Conservation (phyloP, 371 early-diverging fungal species). For the Apophysomyces sp. region DNA sequence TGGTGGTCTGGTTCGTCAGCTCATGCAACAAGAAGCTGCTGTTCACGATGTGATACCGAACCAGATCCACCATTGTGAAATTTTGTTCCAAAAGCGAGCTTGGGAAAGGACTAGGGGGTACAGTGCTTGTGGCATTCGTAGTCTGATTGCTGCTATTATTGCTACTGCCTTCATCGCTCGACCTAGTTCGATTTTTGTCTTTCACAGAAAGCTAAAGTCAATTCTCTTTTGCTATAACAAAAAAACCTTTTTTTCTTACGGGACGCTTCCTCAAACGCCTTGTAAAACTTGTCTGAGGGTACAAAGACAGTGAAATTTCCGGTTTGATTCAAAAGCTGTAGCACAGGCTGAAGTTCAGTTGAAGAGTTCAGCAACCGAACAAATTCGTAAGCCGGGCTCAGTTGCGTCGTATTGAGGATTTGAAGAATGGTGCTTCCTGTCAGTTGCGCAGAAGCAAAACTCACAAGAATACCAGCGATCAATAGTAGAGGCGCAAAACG, state of each 20-base stretch:
- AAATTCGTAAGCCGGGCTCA: slow-evolving; percentile 32
- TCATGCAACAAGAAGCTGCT: slow-evolving; percentile 20
- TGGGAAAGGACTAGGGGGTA: slow-evolving; percentile 5
- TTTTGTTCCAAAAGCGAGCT: background rate
- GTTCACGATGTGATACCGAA: slow-evolving; percentile 34
- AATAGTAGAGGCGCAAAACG: background rate
- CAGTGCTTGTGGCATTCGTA: slow-evolving; percentile 4
- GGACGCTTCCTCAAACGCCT: background rate
- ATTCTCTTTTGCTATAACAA: background rate
- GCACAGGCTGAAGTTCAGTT: slow-evolving; percentile 21
- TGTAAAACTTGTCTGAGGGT: slow-evolving; percentile 19
- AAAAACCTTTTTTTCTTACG: background rate
- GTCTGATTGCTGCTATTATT: background rate
- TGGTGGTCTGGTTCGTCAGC: slow-evolving; percentile 10
- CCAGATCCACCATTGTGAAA: slow-evolving; percentile 23
- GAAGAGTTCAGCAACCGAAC: slow-evolving; percentile 25
- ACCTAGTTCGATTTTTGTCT: background rate
- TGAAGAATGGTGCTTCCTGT: slow-evolving; percentile 18
- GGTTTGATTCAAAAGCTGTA: slow-evolving; percentile 25
- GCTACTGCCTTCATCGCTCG: background rate
- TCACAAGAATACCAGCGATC: background rate
- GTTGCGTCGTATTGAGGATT: slow-evolving; percentile 28
- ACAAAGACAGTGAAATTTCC: slow-evolving; percentile 35
- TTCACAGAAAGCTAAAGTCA: background rate
- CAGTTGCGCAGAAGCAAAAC: slow-evolving; percentile 10